Evolutionary conservation across 768 basidiomycete genomes (phyloP), one percentile per base, ranked within the genome.

Genomic region (Lyophyllum semitale): DNA sequence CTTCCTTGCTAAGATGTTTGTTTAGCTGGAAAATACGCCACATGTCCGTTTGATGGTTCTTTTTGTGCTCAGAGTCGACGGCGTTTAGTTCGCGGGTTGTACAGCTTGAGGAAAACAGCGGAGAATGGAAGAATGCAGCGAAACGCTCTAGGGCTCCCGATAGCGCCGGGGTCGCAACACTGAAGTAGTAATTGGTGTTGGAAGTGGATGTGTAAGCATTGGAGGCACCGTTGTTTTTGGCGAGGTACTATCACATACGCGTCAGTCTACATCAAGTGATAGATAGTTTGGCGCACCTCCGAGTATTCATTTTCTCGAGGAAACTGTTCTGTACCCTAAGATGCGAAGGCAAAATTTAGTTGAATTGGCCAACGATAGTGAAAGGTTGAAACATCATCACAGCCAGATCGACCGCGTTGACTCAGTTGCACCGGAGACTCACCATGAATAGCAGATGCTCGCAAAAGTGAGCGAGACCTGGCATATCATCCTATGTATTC

Each of bases 391-490:
- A 25, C 17, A 23, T 9, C 35, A 25, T 17, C 22, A 40, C 32
- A 44, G 32, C 29, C 12, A 18, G 40, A 51, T 37, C n/a, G 6
- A 29, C 30, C 33, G 26, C 32, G 23, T 18, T 26, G 26, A 33
- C n/a, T n/a, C n/a, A n/a, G 30, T 13, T 11, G 41, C 27, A 53
- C 40, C 23, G 22, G 51, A 50, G 27, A 69, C 85, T 58, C 63
- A 94, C 95, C 87, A 99, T 93, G 73, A 99, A 99, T 58, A 97
- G 72, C 46, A 99, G 68, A 70, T 99, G 96, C 69, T 99, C 96
- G 73, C 95, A 95, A 67, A 95, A 95, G 71, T 96, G 93, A 45
- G 94, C 94, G 41, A 95, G 79, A 11, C 94, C 94, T 9, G 91
- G 94, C 82, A 95, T 89, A 66, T 96, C 93, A 67, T 82, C 85